Conservation (phyloP, 1,284 basidiomycete genomes). For the Heterobasidion annosum region DNA sequence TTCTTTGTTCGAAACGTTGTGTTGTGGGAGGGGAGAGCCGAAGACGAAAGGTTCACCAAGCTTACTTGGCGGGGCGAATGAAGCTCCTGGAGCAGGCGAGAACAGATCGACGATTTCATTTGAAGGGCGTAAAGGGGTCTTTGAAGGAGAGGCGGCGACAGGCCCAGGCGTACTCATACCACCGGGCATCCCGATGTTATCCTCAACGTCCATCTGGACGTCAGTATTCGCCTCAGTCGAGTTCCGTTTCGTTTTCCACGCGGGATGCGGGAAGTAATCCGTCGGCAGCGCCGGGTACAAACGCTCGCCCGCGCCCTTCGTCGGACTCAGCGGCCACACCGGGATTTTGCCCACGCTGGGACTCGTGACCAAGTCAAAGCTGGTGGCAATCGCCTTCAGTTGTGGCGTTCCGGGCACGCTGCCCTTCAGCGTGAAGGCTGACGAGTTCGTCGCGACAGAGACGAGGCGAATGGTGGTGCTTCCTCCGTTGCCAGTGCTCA, state of each 20-base stretch:
- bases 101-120: constrained; percentile 27
- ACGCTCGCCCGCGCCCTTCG: constrained; percentile 1
- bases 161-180: constrained; percentile 10
- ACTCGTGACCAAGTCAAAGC: constrained; percentile 56
- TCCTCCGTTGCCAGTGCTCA: constrained; percentile 38
- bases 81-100: constrained; percentile 19
- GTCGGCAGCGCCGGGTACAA: constrained; percentile 41
- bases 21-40: constrained; percentile 51
- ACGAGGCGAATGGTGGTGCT: constrained; percentile 54
- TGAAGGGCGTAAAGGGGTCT: constrained; percentile 4
- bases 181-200: constrained; percentile 24
- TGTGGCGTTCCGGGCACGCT: constrained; percentile 40
- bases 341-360: constrained; percentile 29
- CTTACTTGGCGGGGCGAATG: constrained; percentile 5
- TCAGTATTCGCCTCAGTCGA: neutral
- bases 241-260: neutral
- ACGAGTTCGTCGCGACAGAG: constrained; percentile 18
- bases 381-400: constrained; percentile 51
- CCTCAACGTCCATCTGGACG: neutral
- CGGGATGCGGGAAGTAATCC: neutral
- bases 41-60: constrained; percentile 49
- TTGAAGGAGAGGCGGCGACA: constrained; percentile 3
- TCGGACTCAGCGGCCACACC: constrained; percentile 38
- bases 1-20: constrained; percentile 48
- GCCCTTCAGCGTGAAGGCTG: constrained; percentile 2